phyloP scores from a whole-genome alignment of 139 green algal genomes.

The Chlorella sp. region DNA sequence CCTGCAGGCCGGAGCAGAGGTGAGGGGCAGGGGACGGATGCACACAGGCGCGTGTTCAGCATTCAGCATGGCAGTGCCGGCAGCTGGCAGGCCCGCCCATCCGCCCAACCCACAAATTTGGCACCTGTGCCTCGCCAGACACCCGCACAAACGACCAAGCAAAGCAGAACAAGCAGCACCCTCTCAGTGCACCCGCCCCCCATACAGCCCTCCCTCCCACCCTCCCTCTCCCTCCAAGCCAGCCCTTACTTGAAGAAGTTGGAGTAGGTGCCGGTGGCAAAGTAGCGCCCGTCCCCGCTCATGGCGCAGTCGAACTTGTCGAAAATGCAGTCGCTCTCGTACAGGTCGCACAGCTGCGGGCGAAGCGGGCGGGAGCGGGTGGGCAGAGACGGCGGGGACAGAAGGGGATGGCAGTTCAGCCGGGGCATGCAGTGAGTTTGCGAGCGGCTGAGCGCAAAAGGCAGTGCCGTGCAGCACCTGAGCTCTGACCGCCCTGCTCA shows the following conservation, averaged over 20 bases:
- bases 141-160: not conserved
- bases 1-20: not conserved
- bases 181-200: too few species aligned
- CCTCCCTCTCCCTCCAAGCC: not conserved
- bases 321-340: conserved; percentile 99
- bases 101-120: too few species aligned
- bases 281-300: conserved; percentile 74
- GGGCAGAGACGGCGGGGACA: not conserved
- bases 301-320: conserved; percentile 98
- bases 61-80: too few species aligned
- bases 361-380: not conserved
- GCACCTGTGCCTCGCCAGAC: not conserved
- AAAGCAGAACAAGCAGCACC: too few species aligned
- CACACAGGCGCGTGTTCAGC: not conserved
- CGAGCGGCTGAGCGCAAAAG: too few species aligned
- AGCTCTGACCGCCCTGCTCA: not conserved
- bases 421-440: too few species aligned
- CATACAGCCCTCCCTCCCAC: too few species aligned
- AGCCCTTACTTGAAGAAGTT: conserved; percentile 86
- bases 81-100: too few species aligned
- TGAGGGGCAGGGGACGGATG: not conserved
- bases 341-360: conserved; percentile 94
- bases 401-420: not conserved
- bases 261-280: conserved; percentile 96
- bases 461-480: not conserved